phyloP scores from a whole-genome alignment of 2,329 filamentous ascomycete genomes.

The Neoascochyta sp. region DNA sequence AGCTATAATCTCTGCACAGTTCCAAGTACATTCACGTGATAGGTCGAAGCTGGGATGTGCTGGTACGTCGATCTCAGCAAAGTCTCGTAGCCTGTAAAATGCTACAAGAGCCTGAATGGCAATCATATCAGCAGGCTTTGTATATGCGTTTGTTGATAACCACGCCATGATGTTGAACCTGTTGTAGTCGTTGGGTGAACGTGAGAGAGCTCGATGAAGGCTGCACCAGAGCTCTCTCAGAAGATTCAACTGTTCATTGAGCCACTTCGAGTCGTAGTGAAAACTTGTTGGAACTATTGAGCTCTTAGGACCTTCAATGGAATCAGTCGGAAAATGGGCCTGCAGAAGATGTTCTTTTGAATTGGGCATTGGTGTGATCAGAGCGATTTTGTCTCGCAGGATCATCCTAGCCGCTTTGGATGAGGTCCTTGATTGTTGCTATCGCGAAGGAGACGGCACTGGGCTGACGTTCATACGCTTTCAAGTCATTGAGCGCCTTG shows the following conservation, averaged over 20 bases:
- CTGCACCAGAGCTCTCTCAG: conserved; percentile 19
- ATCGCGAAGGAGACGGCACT: conserved; percentile 8
- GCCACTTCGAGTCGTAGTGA: conserved; percentile 22
- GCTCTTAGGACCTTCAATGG: conserved; percentile 2
- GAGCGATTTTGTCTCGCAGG: conserved; percentile 8
- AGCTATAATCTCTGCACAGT: neutral
- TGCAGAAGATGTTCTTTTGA: conserved; percentile 9
- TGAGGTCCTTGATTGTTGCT: conserved; percentile 14
- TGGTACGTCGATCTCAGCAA: conserved; percentile 12
- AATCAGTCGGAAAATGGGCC: conserved; percentile 5
- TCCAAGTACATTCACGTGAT: too few relatives aligned
- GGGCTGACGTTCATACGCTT: conserved; percentile 3
- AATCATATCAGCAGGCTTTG: conserved; percentile 17
- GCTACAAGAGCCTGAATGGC: conserved; percentile 20
- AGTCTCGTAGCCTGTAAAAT: conserved; percentile 11
- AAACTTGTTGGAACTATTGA: conserved; percentile 5
- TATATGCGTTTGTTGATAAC: conserved; percentile 25
- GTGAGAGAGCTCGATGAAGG: conserved; percentile 15
- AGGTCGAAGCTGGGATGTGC: too few relatives aligned
- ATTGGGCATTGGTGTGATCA: conserved; percentile 4
- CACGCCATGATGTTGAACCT: conserved; percentile 23
- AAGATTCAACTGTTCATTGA: conserved; percentile 6
- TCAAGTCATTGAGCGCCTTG: conserved; percentile 11
- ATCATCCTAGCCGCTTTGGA: conserved; percentile 12
- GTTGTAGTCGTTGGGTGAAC: conserved; percentile 1